Evolutionary conservation across 2,329 filamentous ascomycete species (phyloP), one percentile per base, ranked within the genome.

Genomic region (Cyanodermella asteris): DNA sequence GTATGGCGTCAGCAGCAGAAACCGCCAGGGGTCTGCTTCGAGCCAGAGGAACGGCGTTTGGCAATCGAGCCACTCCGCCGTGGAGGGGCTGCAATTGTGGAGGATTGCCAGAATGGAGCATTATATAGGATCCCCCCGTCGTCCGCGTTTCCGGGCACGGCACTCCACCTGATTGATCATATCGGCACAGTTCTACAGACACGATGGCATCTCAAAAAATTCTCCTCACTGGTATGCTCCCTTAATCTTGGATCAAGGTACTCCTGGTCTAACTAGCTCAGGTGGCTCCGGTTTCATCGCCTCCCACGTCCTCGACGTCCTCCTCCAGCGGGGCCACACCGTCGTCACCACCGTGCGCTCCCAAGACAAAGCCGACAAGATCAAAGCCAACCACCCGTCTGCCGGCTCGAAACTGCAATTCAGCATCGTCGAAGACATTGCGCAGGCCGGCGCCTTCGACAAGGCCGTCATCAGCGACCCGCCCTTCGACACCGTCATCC

Each of bases 391-490:
- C 12, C 57, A 67, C 38, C 52, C 57, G 22, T 46, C 41, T 15
- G 50, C 59, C 2, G 59, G 61, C 28, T 58, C 61, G 28, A 61
- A 64, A 40, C 53, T 75, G 16, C 60, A 60, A 29, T 74, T 70
- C 39, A 58, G 51, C 18, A 61, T 84, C 31, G 73, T 90, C 8
- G 58, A 66, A 24, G 74, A 90, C 35, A 70, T 90, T 34, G 70
- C 72, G 0, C 42, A 66, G 32, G 59, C 67, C 13, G 63, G 62
- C 11, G 75, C 73, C 13, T 90, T 87, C 36, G 63, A 74, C 29
- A 47, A 61, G 37, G 65, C 43, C 5, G 39, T 49, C 24, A 36
- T 39, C 28, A 44, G 47, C 3, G 35, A 49, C 2, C 45, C 47
- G 1, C 63, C 67, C 1, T 75, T 84, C 33, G 70, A 77, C 37